Base-by-base conservation (phyloP, 129 eudicot species). In the sunflower (Helianthus annuus) region DNA sequence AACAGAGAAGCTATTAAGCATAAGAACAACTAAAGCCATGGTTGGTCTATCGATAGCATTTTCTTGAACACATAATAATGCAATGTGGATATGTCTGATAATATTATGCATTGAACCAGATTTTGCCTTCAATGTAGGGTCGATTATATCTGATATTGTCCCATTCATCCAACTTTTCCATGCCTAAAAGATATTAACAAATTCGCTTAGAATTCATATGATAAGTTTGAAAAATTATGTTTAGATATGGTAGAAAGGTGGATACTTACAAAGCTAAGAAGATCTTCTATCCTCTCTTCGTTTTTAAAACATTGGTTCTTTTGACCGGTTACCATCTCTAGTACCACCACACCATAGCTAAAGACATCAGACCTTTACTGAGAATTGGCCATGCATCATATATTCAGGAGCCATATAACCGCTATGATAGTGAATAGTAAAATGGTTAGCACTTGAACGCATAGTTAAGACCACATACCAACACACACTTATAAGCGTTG, bases 21-120 rank as follows among this genome's bases (percentile, higher is more conserved):
- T 68, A 1, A 68, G 58, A 49, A 68, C 45, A 48, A 68, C 13
- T 1, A 7, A 2, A 48, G 58, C 46, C 72, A 68, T 68, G 59
- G 42, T 68, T 68, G 60, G 72, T 24, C 72, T 29, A 34, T 68
- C 59, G 0, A 3, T 27, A 27, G 6, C 27, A 10, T 68, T 49
- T 68, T 68, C 72, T 68, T 68, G 72, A 14, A 68, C 58, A 3
- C 72, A 68, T 49, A 68, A 68, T 24, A 68, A 48, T 14, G 60
- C 72, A 13, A 67, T 67, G 38, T 67, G 71, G 58, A 67, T 48
- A 27, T 58, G 11, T 67, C 58, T 67, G 6, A 46, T 67, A 56
- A 67, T 48, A 42, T 48, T 58, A 6, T 12, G 22, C 13, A 46
- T 2, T 44, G 71, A 67, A 22, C 42, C 44, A 12, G 58, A 46